Conservation (phyloP, 1,284 basidiomycete species). For the Ganoderma boninense region DNA sequence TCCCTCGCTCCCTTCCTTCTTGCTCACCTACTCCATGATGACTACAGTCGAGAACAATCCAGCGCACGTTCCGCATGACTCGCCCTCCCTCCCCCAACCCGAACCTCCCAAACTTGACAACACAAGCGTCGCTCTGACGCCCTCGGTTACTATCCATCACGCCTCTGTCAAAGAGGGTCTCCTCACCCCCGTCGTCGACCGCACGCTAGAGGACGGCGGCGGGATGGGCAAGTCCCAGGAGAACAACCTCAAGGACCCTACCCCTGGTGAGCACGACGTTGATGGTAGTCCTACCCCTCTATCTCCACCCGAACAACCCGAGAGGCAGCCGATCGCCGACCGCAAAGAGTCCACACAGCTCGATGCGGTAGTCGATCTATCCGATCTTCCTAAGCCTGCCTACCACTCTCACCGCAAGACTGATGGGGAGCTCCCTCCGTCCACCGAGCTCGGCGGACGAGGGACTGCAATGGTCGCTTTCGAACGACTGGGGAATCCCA, state of each 20-base stretch:
- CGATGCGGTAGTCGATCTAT: neutral
- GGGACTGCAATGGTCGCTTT: neutral
- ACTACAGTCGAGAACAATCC: neutral
- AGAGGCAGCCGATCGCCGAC: neutral
- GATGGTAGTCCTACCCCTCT: neutral
- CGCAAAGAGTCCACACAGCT: neutral
- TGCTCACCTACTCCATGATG: neutral
- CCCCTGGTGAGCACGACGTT: neutral
- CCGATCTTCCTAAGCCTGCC: neutral
- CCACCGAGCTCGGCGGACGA: neutral
- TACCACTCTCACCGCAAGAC: neutral
- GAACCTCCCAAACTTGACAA: neutral
- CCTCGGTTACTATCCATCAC: neutral
- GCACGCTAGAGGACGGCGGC: conserved; percentile 21
- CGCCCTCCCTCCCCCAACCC: neutral
- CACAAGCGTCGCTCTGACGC: neutral
- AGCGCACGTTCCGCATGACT: neutral
- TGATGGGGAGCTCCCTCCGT: neutral
- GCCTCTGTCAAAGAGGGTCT: conserved; percentile 8
- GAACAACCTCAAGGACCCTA: neutral
- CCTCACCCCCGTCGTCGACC: conserved; percentile 28
- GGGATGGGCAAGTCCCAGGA: neutral
- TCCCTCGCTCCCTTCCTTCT: neutral
- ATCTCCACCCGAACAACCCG: neutral
- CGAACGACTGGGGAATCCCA: neutral